A percentile compares a stretch with the other conserved stretches of the same genome.
Evolutionary conservation across 176 grass and related monocot genomes (phyloP).

Genomic region (Triticum timopheevii): DNA sequence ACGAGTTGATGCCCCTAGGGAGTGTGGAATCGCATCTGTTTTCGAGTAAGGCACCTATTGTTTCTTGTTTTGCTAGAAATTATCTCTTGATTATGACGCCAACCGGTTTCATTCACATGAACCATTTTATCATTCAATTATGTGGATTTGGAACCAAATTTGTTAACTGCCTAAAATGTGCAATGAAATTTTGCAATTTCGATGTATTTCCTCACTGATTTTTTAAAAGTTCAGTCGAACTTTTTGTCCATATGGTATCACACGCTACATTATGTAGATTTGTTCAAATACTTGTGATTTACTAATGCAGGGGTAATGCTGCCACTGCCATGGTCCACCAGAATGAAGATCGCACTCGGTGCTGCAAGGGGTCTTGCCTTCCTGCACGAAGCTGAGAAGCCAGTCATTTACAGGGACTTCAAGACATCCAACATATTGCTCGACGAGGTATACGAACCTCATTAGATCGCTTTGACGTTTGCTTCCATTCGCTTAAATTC

Average conservation of each 20-base stretch:
- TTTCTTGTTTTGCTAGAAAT: conserved; percentile 1
- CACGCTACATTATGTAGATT: neutral
- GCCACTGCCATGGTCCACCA: conserved; percentile 62
- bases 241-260: neutral
- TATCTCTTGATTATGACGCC: neutral
- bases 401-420: conserved; percentile 83
- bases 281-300: neutral
- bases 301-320: conserved; percentile 48
- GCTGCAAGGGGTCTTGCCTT: conserved; percentile 75
- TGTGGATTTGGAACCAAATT: neutral
- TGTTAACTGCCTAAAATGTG: neutral
- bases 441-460: conserved; percentile 47
- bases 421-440: conserved; percentile 85
- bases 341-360: conserved; percentile 72
- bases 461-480: neutral
- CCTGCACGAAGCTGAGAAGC: conserved; percentile 73
- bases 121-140: neutral
- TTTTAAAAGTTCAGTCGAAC: neutral
- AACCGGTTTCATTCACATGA: neutral
- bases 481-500: neutral
- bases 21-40: conserved; percentile 78
- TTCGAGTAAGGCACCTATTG: conserved; percentile 45
- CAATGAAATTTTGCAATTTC: neutral
- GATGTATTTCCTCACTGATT: neutral
- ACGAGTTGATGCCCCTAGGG: conserved; percentile 76